These are phyloP conservation scores for Gnaphalium uliginosum DNA, from an alignment of 129 eudicot species.

Conservation along the genomic window DNA sequence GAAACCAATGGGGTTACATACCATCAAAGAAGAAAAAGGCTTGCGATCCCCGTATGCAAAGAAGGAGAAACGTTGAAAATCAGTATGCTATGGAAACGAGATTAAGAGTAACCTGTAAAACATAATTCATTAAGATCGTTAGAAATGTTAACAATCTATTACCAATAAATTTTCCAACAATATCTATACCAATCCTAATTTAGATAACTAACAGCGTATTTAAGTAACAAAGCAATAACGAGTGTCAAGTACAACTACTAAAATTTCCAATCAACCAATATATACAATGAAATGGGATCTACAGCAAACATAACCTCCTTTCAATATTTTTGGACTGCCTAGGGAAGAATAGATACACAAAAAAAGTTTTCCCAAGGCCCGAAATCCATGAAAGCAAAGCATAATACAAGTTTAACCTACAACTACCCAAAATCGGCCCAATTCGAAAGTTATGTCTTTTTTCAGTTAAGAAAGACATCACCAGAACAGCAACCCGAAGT, in stretches of 20 bases:
- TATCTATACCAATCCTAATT: not conserved
- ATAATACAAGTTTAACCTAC: not conserved
- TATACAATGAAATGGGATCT: not conserved
- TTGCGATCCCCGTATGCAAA: not conserved
- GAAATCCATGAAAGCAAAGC: constrained; percentile 4
- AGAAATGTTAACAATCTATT: not conserved
- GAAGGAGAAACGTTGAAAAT: not conserved
- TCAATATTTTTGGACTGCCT: not conserved
- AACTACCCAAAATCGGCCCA: not conserved
- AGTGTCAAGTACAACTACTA: not conserved
- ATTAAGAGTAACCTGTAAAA: constrained; percentile 22
- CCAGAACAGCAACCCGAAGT: not conserved
- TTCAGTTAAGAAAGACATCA: not conserved
- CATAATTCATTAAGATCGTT: not conserved
- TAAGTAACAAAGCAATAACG: not conserved
- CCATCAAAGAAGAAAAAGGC: constrained; percentile 23
- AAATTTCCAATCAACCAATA: not conserved
- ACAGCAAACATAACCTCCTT: not conserved
- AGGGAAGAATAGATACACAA: not conserved
- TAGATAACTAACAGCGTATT: not conserved
- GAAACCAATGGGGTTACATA: not conserved
- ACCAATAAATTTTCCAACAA: not conserved
- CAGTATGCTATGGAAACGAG: constrained; percentile 4
- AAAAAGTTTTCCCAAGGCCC: not conserved
- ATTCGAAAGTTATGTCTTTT: not conserved